Evolutionary conservation across 306 rosid species (phyloP), one percentile per base, ranked within the genome.

Genomic region (Quercus gilva): DNA sequence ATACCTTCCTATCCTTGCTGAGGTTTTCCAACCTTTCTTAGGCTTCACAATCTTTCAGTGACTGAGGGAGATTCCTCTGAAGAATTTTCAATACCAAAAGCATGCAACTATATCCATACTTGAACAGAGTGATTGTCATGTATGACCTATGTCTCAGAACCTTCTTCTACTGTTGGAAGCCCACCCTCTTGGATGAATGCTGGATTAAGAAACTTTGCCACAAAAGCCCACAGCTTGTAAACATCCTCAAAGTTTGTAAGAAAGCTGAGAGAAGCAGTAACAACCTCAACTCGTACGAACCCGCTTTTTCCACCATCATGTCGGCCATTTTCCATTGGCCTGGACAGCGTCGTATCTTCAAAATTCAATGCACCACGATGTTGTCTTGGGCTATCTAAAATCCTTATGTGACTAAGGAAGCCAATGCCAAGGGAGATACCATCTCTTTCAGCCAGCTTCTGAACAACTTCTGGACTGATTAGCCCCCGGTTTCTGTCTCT

Each of bases 171-270:
- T 21, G 93, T 87, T 45, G 93, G 86, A 79, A 91, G 95, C 41
- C 87, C 77, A n/a, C 87, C 94, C 79, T 87, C 91, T 57, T 76
- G 79, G 69, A 88, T 83, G 78, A 92, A 91, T 65, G 84, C 21
- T 4, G 94, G 97, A 84, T 91, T 91, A 41, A 94, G 95, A 86
- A 94, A 94, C 85, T 91, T 94, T 0, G 97, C 94, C 43, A 92
- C 92, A 83, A 94, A 94, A 41, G 90, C 97, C 98, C 98, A 94
- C 78, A 94, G 78, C 87, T 86, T 94, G 79, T 94, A 91, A 69
- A 92, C 93, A 81, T 94, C 98, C 75, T 94, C 98, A 79, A 92
- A 94, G 89, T 94, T 92, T 75, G 95, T 88, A 80, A 94, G 89
- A 89, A 94, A 92, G 15, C 97, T 82, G 31, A 94, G 83, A 33